Evolutionary conservation across 2,329 filamentous ascomycete species (phyloP), one percentile per base, ranked within the genome.

Genomic region (Hymenoscyphus fraxineus): DNA sequence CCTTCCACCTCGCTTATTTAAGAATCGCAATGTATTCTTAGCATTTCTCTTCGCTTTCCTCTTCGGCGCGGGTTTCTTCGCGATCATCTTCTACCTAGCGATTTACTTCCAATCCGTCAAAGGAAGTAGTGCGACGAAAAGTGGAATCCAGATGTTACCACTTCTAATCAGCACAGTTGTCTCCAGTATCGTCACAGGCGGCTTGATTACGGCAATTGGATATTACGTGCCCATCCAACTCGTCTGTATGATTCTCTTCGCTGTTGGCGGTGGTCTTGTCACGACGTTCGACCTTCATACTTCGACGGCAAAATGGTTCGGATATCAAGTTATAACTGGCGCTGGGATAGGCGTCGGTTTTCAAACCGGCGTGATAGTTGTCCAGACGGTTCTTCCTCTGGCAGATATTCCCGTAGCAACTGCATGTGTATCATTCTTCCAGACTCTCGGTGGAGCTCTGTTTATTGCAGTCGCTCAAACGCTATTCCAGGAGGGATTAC

Each of bases 391-490:
- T 0, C 76, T 85, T 1, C 73, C 80, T 0, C 76, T 80, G 39
- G 77, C 79, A 1, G 80, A 82, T 64, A 77, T 85, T 16, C 80
- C 83, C 0, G 77, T 83, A 1, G 83, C 77, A 35, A 83, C 80
- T 5, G 81, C 82, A 6, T 81, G 77, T 60, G 78, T 85, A 1
- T 79, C 82, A 41, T 89, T 91, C 76, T 86, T 85, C 77, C 86
- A 90, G 72, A 81, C 81, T 1, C 80, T 91, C 3, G 88, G 88
- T 51, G 88, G 88, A 3, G 86, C 88, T 1, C 76, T 91, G 31
- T 85, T 85, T 68, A 83, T 91, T 58, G 83, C 85, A 6, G 84
- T 89, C 10, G 84, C 84, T 0, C 86, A 91, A 73, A 85, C 87
- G 22, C 81, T 90, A 57, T 90, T 91, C 77, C 83, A 85, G 67